Evolutionary conservation across 768 basidiomycete species (phyloP).

Genomic region (Amanita subjunquillea): DNA sequence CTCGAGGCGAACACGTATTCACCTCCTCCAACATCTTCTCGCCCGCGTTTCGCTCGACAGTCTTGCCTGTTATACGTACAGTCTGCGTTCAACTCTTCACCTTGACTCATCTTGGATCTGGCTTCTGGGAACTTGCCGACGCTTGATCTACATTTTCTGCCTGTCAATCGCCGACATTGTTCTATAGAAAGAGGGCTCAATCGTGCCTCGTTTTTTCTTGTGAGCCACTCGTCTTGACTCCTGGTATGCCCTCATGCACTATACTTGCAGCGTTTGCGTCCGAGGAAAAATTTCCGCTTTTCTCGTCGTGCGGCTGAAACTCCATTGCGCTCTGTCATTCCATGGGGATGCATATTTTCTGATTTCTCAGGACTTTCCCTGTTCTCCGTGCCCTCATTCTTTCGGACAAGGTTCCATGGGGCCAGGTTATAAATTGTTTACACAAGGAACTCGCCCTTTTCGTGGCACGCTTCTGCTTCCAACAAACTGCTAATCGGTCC

Average conservation of each 20-base stretch:
- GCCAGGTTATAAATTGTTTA: neutral
- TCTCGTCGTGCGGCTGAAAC: neutral
- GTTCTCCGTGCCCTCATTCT: neutral
- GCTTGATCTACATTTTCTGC: neutral
- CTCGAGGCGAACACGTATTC: neutral
- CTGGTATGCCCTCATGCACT: neutral
- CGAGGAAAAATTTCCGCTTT: neutral
- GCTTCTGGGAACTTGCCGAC: neutral
- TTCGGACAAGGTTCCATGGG: neutral
- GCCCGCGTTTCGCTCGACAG: neutral
- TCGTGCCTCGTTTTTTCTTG: neutral
- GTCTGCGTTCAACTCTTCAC: neutral
- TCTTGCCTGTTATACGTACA: neutral
- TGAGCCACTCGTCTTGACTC: neutral
- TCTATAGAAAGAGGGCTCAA: neutral
- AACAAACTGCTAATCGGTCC: neutral
- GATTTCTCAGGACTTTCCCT: neutral
- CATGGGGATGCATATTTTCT: neutral
- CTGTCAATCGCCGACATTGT: neutral
- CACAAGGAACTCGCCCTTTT: neutral
- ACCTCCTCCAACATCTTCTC: neutral
- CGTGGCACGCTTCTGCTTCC: neutral
- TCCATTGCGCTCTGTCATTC: neutral
- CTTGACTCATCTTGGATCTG: neutral
- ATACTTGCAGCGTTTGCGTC: neutral